Evolutionary conservation across 1,284 basidiomycete species (phyloP).

Genomic region (Schizophyllum commune): DNA sequence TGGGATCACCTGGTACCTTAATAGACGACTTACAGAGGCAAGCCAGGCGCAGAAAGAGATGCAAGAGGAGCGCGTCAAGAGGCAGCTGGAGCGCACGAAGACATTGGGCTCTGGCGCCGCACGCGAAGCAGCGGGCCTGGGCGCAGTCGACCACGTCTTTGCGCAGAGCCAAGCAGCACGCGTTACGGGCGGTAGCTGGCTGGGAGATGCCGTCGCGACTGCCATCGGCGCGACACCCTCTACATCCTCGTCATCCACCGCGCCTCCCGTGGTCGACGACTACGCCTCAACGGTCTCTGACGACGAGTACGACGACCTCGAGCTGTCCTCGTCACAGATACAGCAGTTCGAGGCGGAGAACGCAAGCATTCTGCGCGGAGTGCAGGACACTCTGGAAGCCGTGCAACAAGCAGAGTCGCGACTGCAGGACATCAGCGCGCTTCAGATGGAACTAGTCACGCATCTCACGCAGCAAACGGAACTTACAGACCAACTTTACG

Average conservation of each 20-base stretch:
- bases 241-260: slow-evolving; percentile 13
- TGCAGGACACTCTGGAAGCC: slow-evolving; percentile 77
- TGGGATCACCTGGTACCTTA: slow-evolving; percentile 81
- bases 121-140: slow-evolving; percentile 44
- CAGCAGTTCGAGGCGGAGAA: slow-evolving; percentile 89
- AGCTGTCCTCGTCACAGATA: slow-evolving; percentile 77
- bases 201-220: slow-evolving; percentile 58
- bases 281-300: slow-evolving; percentile 32
- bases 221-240: slow-evolving; percentile 43
- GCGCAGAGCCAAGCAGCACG: slow-evolving; percentile 13
- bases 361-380: slow-evolving; percentile 71
- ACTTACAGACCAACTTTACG: slow-evolving; percentile 80
- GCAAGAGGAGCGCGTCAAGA: slow-evolving; percentile 81
- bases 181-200: slow-evolving; percentile 43
- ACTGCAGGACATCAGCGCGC: slow-evolving; percentile 80
- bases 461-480: slow-evolving; percentile 88
- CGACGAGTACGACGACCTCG: slow-evolving; percentile 69
- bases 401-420: slow-evolving; percentile 86
- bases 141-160: slow-evolving; percentile 17
- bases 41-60: slow-evolving; percentile 77
- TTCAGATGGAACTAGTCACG: slow-evolving; percentile 83
- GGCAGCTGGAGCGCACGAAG: slow-evolving; percentile 70
- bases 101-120: slow-evolving; percentile 71
- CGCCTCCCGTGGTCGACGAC: slow-evolving; percentile 22
- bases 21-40: slow-evolving; percentile 66